Conservation (phyloP, 2,329 filamentous ascomycete genomes). For the Metarhizium rileyi region DNA sequence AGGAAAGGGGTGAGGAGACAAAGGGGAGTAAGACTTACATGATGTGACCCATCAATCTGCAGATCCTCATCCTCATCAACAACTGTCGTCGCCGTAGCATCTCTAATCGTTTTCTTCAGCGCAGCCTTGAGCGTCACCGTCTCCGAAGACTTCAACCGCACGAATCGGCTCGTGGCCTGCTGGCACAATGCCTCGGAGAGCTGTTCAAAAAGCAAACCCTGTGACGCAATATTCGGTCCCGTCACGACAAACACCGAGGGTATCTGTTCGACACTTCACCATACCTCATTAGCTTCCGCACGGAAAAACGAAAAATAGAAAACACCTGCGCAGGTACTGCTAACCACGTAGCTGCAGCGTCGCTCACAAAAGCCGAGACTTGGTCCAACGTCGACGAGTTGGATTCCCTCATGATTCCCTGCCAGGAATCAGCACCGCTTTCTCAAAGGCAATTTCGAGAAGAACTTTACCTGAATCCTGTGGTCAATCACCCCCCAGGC, state of each 20-base stretch:
- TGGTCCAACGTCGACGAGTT: conserved; percentile 51
- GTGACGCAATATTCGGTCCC: conserved; percentile 68
- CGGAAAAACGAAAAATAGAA: background rate
- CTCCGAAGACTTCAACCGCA: conserved; percentile 59
- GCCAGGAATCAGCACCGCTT: background rate
- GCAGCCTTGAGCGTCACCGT: conserved; percentile 63
- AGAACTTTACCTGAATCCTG: conserved; percentile 41
- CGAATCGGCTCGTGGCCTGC: conserved; percentile 44
- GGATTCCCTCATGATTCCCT: conserved; percentile 49
- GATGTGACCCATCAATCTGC: conserved; percentile 33
- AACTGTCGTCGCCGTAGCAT: conserved; percentile 40
- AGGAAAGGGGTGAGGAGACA: background rate
- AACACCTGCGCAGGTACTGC: background rate
- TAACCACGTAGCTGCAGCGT: conserved; percentile 24
- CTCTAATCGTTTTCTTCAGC: conserved; percentile 64
- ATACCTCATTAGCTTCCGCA: background rate
- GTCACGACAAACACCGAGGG: conserved; percentile 66
- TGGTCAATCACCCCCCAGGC: conserved; percentile 56
- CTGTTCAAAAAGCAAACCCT: conserved; percentile 64
- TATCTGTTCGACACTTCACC: conserved; percentile 36
- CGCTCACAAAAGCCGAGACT: conserved; percentile 45
- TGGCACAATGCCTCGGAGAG: conserved; percentile 46
- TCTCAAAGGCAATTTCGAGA: background rate
- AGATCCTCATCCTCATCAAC: conserved; percentile 51
- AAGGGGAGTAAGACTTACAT: conserved; percentile 30